Evolutionary conservation across 1,284 basidiomycete species (phyloP), one percentile per base, ranked within the genome.

Genomic region (Ceratobasidium sp.): DNA sequence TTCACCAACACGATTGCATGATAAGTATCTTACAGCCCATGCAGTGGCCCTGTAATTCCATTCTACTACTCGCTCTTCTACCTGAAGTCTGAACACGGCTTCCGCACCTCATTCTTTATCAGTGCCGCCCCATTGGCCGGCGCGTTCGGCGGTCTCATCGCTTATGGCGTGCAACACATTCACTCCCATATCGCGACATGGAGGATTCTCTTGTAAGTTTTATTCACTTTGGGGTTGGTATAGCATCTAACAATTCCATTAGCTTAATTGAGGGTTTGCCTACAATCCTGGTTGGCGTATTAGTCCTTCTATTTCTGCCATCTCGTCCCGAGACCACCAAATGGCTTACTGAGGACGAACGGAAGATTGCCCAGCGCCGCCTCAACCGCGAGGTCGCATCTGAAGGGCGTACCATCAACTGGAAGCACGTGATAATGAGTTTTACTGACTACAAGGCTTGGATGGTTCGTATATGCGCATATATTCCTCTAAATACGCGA

Each of bases 151-250:
- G 71, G 71, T 19, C 53, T 72, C 16, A 71, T 72, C 30, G 71
- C 71, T 1, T 72, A 70, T 44, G 70, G 70, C 16, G 68, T 72
- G 13, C 70, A 72, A 25, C 67, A 72, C 56, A 67, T 72, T 46
- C 53, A 62, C 1, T 64, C 42, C 11, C 53, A 60, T n/a, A 62
- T 70, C 14, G 64, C 62, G n/a, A 68, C 50, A 19, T 72, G 69
- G 71, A 25, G 71, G 2, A 53, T 70, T 25, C 57, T 70, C 25
- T 70, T 69, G 68, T 69, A 33, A n/a, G 68, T 59, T 11, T n/a
- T n/a, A 16, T 21, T 2, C 16, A 3, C 25, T 27, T 27, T n/a
- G 1, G 56, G 6, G 14, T 46, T 54, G 4, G n/a, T 9, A 16
- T 52, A 29, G 27, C 47, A 23, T 52, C 4, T 44, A 27, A 25